Conservation (phyloP, 2,329 filamentous ascomycete species). For the Neofusicoccum sp. region DNA sequence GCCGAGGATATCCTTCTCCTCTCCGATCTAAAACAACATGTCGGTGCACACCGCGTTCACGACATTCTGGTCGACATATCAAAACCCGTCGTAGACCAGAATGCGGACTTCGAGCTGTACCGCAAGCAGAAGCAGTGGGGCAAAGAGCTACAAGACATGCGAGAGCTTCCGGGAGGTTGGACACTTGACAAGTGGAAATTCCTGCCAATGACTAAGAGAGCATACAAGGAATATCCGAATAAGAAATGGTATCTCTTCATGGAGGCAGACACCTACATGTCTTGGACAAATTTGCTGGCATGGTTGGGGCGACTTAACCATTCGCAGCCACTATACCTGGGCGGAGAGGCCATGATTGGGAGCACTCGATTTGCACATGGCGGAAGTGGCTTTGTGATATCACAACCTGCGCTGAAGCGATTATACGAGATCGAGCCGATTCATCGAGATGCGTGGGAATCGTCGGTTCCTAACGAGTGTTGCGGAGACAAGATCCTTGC, state of each 20-base stretch:
- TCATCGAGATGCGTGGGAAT: slow-evolving; percentile 34
- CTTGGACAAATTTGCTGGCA: slow-evolving; percentile 32
- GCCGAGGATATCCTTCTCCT: slow-evolving; percentile 56
- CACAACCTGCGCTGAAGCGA: slow-evolving; percentile 37
- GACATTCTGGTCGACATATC: slow-evolving; percentile 47
- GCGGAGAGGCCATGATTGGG: slow-evolving; percentile 38
- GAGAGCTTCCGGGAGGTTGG: background rate
- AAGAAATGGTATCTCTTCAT: too few species aligned
- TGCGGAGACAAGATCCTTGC: slow-evolving; percentile 40
- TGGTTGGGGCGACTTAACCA: slow-evolving; percentile 41
- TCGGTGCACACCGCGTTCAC: slow-evolving; percentile 50
- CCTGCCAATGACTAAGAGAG: too few species aligned
- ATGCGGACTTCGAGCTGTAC: slow-evolving; percentile 55
- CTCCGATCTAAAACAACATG: slow-evolving; percentile 58
- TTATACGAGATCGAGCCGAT: slow-evolving; percentile 27
- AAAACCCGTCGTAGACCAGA: slow-evolving; percentile 34
- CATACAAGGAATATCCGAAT: too few species aligned
- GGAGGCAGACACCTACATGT: too few species aligned
- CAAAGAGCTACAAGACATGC: too few species aligned
- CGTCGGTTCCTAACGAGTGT: slow-evolving; percentile 31
- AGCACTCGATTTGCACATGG: slow-evolving; percentile 42
- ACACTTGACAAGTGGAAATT: background rate
- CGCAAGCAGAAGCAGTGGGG: slow-evolving; percentile 38
- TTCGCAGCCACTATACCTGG: slow-evolving; percentile 43
- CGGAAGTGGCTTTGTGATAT: slow-evolving; percentile 44